Percentiles rank a stretch among this genome's conserved stretches.
phyloP scores from a whole-genome alignment of 1,139 yeast species.

The Blastobotrys malaysiensis region DNA sequence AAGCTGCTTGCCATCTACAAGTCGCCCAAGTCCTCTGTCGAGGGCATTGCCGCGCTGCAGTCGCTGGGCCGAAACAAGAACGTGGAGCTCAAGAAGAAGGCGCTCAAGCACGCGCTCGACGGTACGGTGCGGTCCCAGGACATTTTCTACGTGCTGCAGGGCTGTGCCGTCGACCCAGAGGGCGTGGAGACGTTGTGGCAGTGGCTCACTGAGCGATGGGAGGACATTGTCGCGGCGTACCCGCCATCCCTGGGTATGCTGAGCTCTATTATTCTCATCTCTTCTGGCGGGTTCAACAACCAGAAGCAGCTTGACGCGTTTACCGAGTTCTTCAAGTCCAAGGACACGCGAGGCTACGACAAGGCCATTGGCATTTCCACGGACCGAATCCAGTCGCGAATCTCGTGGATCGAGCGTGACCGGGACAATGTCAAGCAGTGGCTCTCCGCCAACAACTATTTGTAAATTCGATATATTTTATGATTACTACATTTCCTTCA shows the following conservation, averaged over 20 bases:
- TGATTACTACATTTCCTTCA: too few relatives aligned
- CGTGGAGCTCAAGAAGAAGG: constrained; percentile 51
- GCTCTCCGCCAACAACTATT: constrained; percentile 20
- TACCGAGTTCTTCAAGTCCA: constrained; percentile 51
- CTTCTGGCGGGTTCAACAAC: constrained; percentile 62
- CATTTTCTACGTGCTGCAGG: constrained; percentile 62
- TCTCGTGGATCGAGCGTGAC: constrained; percentile 65
- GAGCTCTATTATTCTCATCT: constrained; percentile 60
- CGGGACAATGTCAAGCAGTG: constrained; percentile 46
- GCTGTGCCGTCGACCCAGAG: constrained; percentile 54
- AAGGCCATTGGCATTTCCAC: constrained; percentile 66
- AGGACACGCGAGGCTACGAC: constrained; percentile 68
- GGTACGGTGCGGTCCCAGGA: constrained; percentile 77
- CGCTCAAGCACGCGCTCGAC: constrained; percentile 57
- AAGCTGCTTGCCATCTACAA: constrained; percentile 58
- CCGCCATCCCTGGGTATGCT: constrained; percentile 84
- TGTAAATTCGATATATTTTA: not conserved
- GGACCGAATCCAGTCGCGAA: constrained; percentile 59
- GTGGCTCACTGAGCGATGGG: constrained; percentile 82
- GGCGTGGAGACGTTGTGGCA: constrained; percentile 67
- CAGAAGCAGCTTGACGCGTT: constrained; percentile 53
- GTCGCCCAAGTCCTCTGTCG: constrained; percentile 64
- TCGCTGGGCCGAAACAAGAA: constrained; percentile 68
- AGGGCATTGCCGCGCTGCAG: constrained; percentile 69
- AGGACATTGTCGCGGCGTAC: constrained; percentile 51